phyloP scores from a whole-genome alignment of 2,329 filamentous ascomycete species.

The Bipolaris sorokiniana region DNA sequence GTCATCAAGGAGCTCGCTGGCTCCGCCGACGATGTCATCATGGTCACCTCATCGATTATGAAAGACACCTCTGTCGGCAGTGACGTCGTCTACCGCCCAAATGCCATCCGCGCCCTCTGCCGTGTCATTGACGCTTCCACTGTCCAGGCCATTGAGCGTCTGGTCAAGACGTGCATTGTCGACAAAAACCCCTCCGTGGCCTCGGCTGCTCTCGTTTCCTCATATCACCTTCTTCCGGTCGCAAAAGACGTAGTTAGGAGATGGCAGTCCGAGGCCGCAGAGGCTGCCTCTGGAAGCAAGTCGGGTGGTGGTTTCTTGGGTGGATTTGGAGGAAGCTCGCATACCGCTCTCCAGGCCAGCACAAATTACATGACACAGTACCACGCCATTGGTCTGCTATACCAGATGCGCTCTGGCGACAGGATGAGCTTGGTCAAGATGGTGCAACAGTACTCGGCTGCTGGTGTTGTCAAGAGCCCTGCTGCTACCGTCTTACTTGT shows the following conservation, averaged over 20 bases:
- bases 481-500: constrained; percentile 93
- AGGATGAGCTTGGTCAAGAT: constrained; percentile 99
- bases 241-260: constrained; percentile 92
- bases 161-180: constrained; percentile 99
- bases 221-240: constrained; percentile 96
- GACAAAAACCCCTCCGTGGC: constrained; percentile 98
- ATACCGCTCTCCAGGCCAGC: constrained; percentile 70
- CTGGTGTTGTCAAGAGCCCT: constrained; percentile 92
- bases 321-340: constrained; percentile 82
- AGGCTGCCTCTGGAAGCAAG: constrained; percentile 89
- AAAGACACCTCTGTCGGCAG: constrained; percentile 97
- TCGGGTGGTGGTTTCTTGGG: constrained; percentile 88
- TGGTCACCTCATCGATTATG: constrained; percentile 99
- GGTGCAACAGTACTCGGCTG: constrained; percentile 97
- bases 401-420: constrained; percentile 97
- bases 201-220: constrained; percentile 92
- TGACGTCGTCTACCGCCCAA: constrained; percentile 81
- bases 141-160: constrained; percentile 95
- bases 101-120: constrained; percentile 93
- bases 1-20: constrained; percentile 96
- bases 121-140: constrained; percentile 95
- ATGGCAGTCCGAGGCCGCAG: constrained; percentile 98
- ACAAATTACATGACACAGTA: constrained; percentile 99
- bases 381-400: constrained; percentile 94
- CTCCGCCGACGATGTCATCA: constrained; percentile 98